Conservation (phyloP, 495 filamentous ascomycete genomes). For the Talaromyces adpressus region DNA sequence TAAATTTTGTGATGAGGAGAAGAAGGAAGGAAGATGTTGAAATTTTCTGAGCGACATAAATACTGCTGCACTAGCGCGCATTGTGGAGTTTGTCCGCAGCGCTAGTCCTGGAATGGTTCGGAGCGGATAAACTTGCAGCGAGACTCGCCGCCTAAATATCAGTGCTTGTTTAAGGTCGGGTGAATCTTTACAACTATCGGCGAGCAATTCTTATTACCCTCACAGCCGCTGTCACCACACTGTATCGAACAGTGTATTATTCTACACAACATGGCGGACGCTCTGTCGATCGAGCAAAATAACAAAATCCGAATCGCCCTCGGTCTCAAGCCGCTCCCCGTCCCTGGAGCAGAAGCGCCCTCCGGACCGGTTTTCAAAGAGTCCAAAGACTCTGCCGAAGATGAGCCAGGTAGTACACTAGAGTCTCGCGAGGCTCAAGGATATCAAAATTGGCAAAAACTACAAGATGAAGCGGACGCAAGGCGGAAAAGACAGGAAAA, state of each 20-base stretch:
- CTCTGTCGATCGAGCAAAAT: slow-evolving; percentile 83
- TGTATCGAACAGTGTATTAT: background rate
- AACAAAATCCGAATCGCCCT: slow-evolving; percentile 87
- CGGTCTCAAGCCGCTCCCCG: slow-evolving; percentile 85
- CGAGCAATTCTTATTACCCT: slow-evolving; percentile 23
- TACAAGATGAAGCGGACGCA: slow-evolving; percentile 53
- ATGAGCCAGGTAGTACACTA: slow-evolving; percentile 66
- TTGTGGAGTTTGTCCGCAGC: slow-evolving; percentile 10
- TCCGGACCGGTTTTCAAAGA: slow-evolving; percentile 55
- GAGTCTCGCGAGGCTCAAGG: slow-evolving; percentile 72
- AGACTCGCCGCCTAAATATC: background rate
- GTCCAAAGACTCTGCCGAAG: slow-evolving; percentile 38
- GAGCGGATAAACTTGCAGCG: slow-evolving; percentile 12
- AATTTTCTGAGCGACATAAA: slow-evolving; percentile 15
- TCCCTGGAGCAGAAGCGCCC: slow-evolving; percentile 50
- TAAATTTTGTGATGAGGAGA: slow-evolving; percentile 27
- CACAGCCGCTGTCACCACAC: background rate
- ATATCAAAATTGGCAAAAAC: slow-evolving; percentile 65
- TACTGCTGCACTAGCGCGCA: background rate
- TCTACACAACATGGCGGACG: slow-evolving; percentile 58
- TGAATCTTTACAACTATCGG: slow-evolving; percentile 30
- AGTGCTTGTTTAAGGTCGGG: background rate
- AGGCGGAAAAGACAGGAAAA: slow-evolving; percentile 73
- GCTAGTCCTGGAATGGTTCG: slow-evolving; percentile 13
- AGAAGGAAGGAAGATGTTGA: slow-evolving; percentile 16